Conservation (phyloP, 306 rosid genomes). For the Cicer pinnatifidum region DNA sequence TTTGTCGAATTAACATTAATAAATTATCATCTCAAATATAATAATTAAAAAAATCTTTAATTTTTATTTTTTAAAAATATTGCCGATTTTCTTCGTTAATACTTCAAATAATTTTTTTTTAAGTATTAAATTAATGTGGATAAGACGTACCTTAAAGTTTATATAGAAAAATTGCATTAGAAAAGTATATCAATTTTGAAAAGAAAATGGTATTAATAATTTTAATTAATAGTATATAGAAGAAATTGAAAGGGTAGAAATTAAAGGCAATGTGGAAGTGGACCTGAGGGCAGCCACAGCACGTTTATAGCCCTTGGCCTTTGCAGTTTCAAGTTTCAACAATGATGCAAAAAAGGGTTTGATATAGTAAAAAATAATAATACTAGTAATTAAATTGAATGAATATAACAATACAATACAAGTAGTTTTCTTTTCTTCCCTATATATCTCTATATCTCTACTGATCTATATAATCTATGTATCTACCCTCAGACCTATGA, state of each 20-base stretch:
- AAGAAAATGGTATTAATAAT: no score
- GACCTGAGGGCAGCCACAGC: conserved; percentile 29
- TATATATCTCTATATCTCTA: conserved; percentile 20
- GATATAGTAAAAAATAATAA: conserved; percentile 38
- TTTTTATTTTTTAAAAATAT: no score
- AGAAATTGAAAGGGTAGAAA: conserved; percentile 18
- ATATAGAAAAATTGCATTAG: no score
- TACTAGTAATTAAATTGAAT: conserved; percentile 6
- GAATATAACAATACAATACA: conserved; percentile 23
- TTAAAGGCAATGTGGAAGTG: conserved; percentile 35
- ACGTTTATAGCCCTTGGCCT: conserved; percentile 44
- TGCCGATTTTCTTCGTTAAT: no score
- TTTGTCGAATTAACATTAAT: no score
- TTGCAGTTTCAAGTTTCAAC: conserved; percentile 43
- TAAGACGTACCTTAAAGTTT: no score
- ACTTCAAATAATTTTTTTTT: no score
- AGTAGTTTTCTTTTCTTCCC: conserved; percentile 23
- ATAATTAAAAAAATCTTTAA: no score
- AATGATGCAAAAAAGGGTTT: conserved; percentile 48
- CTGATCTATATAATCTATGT: no score
- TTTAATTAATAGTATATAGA: not conserved
- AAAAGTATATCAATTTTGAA: no score
- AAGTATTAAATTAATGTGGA: no score
- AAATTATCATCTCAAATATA: no score
- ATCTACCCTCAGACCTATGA: conserved; percentile 57